Evolutionary conservation across 2,329 filamentous ascomycete species (phyloP), one percentile per base, ranked within the genome.

Genomic region (Trichoderma sp.): DNA sequence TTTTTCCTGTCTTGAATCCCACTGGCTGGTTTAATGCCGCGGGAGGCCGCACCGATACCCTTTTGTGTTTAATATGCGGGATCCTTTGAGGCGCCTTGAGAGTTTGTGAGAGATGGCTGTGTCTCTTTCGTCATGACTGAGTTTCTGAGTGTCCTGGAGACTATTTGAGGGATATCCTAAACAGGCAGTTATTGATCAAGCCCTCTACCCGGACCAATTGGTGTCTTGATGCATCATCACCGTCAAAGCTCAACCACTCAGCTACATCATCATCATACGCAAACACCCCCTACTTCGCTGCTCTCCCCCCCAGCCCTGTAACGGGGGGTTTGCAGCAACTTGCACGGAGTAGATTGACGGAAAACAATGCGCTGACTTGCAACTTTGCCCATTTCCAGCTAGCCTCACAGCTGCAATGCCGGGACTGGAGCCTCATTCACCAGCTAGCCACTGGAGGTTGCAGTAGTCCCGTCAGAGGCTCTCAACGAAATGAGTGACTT

Each of bases 291-390:
- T 22, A 19, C 52, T 56, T 22, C n/a, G 12, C 45, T 25, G 9
- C 19, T n/a, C 17, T 25, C 15, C 10, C 48, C 22, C 54, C 22
- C 34, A 57, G 34, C 58, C 59, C 59, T 63, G 48, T 32, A 54
- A 39, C 60, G 35, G 34, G 57, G 57, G 42, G 39, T 48, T 50
- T 60, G n/a, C 10, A 32, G 39, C 19, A 48, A 29, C 52, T 19
- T 54, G 52, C 32, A 39, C 59, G 42, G 59, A 63, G 59, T 63
- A 63, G 60, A 64, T 64, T 54, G 48, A 35, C 42, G 45, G 60
- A 15, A 15, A 22, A 37, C 61, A 56, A 64, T 56, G 61, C 50
- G 48, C 45, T 54, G 60, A 52, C n/a, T 17, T 34, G 35, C 27
- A 42, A 34, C 50, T 45, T 56, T 29, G 22, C 34, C 61, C 61